A percentile compares a stretch with the other conserved stretches of the same genome.
These are phyloP conservation scores for Geotrichum reessii DNA, from an alignment of 1,139 yeast genomes.

Conservation along the genomic window DNA sequence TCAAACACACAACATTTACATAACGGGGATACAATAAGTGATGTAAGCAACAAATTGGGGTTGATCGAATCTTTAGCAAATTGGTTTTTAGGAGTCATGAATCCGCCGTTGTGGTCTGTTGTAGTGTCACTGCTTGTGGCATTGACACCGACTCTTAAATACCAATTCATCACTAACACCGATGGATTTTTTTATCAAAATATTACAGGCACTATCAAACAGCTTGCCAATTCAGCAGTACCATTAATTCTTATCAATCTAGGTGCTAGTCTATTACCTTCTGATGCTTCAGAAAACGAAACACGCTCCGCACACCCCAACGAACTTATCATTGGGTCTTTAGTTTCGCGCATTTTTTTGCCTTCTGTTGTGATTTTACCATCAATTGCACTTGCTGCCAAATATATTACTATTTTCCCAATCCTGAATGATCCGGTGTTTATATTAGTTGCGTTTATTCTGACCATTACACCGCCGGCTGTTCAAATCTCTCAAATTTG, in stretches of 20 bases:
- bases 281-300: constrained; percentile 11
- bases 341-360: neutral
- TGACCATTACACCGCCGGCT: constrained; percentile 78
- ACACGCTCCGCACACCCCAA: constrained; percentile 27
- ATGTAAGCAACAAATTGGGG: neutral
- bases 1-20: neutral
- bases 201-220: constrained; percentile 63
- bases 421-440: constrained; percentile 79
- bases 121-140: constrained; percentile 75
- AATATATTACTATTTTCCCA: constrained; percentile 39
- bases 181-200: constrained; percentile 71
- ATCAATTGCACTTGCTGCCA: constrained; percentile 39
- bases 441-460: constrained; percentile 63
- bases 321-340: neutral
- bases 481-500: constrained; percentile 77
- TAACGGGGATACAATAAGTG: neutral
- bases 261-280: constrained; percentile 47
- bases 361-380: neutral
- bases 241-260: constrained; percentile 65
- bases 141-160: constrained; percentile 62
- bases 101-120: constrained; percentile 95
- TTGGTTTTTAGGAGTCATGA: constrained; percentile 54
- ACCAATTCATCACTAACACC: constrained; percentile 50
- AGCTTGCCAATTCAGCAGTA: constrained; percentile 80
- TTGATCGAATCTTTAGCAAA: neutral